A percentile compares a stretch with the other conserved stretches of the same genome.
phyloP scores from a whole-genome alignment of 1,284 basidiomycete species.

The Cutaneotrichosporon dermatis region DNA sequence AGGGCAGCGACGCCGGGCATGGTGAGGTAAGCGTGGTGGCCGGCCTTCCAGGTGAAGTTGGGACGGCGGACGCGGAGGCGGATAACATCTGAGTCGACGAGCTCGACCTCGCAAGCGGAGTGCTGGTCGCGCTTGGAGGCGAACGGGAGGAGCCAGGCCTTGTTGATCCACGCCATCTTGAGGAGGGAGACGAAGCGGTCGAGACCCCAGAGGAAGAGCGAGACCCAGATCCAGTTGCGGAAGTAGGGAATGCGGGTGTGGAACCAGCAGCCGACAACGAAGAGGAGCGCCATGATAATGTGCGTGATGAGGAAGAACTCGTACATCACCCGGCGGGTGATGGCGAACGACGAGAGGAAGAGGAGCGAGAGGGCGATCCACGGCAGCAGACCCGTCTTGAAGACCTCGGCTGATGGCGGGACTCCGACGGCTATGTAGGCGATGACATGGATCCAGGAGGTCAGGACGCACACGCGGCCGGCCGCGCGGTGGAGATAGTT shows the following conservation, averaged over 20 bases:
- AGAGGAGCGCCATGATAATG: slow-evolving; percentile 43
- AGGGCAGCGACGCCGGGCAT: slow-evolving; percentile 35
- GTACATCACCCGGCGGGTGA: slow-evolving; percentile 50
- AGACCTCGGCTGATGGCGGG: slow-evolving; percentile 6
- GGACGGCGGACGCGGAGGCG: slow-evolving; percentile 9
- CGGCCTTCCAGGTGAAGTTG: slow-evolving; percentile 28
- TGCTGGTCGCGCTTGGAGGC: slow-evolving; percentile 20
- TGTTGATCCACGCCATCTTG: slow-evolving; percentile 57
- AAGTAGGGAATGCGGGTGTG: slow-evolving; percentile 7
- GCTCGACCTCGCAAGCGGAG: slow-evolving; percentile 47
- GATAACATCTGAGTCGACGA: slow-evolving; percentile 52
- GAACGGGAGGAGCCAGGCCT: slow-evolving; percentile 45
- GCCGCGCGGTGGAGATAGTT: slow-evolving; percentile 41
- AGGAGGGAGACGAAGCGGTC: slow-evolving; percentile 58
- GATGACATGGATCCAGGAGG: slow-evolving; percentile 33
- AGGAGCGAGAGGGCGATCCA: slow-evolving; percentile 33
- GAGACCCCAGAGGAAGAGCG: slow-evolving; percentile 56
- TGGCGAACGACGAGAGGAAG: slow-evolving; percentile 51
- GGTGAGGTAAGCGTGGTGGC: slow-evolving; percentile 40
- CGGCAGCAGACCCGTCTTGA: neutral
- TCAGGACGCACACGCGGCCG: slow-evolving; percentile 29
- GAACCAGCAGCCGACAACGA: slow-evolving; percentile 18
- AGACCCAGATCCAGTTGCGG: slow-evolving; percentile 3
- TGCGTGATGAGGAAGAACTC: slow-evolving; percentile 55
- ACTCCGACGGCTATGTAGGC: slow-evolving; percentile 16